A percentile compares a stretch with the other conserved stretches of the same genome.
Conservation (phyloP, 495 filamentous ascomycete genomes). For the Hyaloscypha bicolor region DNA sequence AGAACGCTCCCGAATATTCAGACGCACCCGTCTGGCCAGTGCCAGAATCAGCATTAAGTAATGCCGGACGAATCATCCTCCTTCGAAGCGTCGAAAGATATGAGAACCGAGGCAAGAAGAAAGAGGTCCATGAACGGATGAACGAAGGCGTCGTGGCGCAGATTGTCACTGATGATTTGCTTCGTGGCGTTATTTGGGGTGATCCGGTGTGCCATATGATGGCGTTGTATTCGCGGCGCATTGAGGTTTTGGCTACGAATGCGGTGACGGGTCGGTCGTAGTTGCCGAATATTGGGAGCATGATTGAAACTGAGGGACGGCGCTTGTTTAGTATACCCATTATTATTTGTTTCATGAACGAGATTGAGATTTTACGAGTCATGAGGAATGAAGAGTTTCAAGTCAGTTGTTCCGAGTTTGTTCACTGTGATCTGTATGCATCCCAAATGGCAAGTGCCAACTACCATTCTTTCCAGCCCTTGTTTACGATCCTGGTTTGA, state of each 20-base stretch:
- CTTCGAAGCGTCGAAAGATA: slow-evolving; percentile 43
- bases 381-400: no score
- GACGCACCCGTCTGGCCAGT: slow-evolving; percentile 55
- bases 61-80: slow-evolving; percentile 68
- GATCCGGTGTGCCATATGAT: slow-evolving; percentile 81
- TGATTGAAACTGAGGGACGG: neutral
- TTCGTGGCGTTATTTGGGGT: slow-evolving; percentile 71
- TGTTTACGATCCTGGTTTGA: no score
- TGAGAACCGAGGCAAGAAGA: slow-evolving; percentile 14
- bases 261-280: slow-evolving; percentile 56
- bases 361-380: no score
- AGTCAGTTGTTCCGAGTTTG: no score
- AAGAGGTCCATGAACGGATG: slow-evolving; percentile 45
- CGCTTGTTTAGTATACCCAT: slow-evolving; percentile 16
- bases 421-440: no score
- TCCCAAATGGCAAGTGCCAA: no score
- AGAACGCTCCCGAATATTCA: slow-evolving; percentile 8
- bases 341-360: neutral
- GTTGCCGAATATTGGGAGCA: neutral
- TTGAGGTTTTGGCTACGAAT: slow-evolving; percentile 66
- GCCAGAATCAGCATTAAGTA: slow-evolving; percentile 62
- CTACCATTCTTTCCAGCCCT: no score
- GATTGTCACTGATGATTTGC: slow-evolving; percentile 61
- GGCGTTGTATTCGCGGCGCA: slow-evolving; percentile 68
- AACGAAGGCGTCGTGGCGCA: slow-evolving; percentile 49